Conservation (phyloP, 1,139 yeast species). For the Yamadazyma oceani region DNA sequence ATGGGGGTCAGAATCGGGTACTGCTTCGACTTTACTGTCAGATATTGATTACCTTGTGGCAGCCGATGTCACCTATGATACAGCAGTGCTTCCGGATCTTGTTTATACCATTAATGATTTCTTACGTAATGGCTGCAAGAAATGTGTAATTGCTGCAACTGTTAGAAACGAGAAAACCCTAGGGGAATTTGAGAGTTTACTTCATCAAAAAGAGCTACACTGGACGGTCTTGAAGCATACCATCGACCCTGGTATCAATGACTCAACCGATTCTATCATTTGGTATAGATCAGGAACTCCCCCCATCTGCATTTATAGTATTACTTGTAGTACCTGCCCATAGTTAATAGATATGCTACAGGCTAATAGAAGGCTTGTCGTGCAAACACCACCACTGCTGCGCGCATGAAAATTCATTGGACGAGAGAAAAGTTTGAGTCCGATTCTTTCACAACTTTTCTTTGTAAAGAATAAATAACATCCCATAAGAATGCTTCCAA, state of each 20-base stretch:
- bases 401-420: constrained; percentile 1
- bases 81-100: constrained; percentile 56
- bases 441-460: background rate
- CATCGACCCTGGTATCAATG: constrained; percentile 2
- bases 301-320: constrained; percentile 9
- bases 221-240: constrained; percentile 22
- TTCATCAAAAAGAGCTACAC: constrained; percentile 27
- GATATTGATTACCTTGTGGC: constrained; percentile 58
- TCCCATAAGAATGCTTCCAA: constrained; percentile 19
- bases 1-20: constrained; percentile 55
- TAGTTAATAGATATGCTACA: too few relatives aligned
- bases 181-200: constrained; percentile 47
- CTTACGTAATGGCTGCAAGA: constrained; percentile 28
- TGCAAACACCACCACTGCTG: constrained; percentile 4
- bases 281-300: constrained; percentile 39
- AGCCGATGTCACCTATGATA: constrained; percentile 87
- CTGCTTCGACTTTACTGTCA: constrained; percentile 23
- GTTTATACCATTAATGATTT: constrained; percentile 48
- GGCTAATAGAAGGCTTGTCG: background rate
- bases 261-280: constrained; percentile 17
- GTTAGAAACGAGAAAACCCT: constrained; percentile 64
- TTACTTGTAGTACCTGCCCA: background rate
- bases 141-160: constrained; percentile 68
- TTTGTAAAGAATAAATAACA: background rate
- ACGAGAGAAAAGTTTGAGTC: constrained; percentile 2